Evolutionary conservation across 306 rosid species (phyloP), one percentile per base, ranked within the genome.

Genomic region (Senna tora): DNA sequence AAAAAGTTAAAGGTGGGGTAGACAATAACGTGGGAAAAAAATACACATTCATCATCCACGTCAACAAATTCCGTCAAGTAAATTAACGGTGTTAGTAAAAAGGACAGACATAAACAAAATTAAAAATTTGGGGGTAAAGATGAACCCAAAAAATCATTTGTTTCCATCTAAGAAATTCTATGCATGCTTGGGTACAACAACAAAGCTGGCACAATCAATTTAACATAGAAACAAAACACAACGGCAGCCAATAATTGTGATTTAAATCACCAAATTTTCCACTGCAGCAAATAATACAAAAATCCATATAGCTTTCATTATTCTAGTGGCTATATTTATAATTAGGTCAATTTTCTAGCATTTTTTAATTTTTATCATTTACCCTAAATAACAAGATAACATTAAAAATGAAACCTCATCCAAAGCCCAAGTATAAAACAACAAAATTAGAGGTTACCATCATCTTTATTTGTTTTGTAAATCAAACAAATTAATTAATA

Each of bases 171-270:
- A 41, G 28, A 41, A 20, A 36, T 61, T 61, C 38, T 32, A 59
- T 36, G 2, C 32, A 17, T 19, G 30, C n/a, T 36, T 60, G 9
- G 30, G 20, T 9, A 19, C 16, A 19, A 60, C 49, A 61, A 61
- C 49, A 36, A 42, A 38, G 49, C 36, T 61, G 67, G 67, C 67
- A 36, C 67, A 17, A 36, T 61, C 49, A 61, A 38, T n/a, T n/a
- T n/a, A n/a, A 17, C 9, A 1, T 19, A 17, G 30, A 61, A 61
- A 34, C 8, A 34, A 61, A 36, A 61, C 66, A 33, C 25, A 36
- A 10, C 0, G 66, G 1, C 20, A 33, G 65, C 20, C 1, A 36
- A 33, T 33, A n/a, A 10, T 3, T 17, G 9, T 5, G 66, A 46
- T 61, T 36, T 38, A 61, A 47, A 47, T n/a, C 20, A 5, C 9